Evolutionary conservation across 164 flowering plant species (phyloP), one percentile per base, ranked within the genome.

Genomic region (Sedum album): DNA sequence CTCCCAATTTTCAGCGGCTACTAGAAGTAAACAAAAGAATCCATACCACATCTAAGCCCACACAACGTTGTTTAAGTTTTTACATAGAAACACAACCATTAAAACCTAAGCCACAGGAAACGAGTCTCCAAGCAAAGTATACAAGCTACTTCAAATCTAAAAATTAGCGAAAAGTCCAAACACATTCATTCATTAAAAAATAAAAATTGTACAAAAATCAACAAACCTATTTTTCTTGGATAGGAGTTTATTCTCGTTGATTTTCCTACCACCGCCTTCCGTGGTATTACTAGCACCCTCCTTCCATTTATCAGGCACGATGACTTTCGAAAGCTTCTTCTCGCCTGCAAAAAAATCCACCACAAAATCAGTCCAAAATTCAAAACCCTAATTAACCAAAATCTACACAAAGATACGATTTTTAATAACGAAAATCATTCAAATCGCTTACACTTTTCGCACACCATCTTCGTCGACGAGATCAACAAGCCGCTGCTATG

Each of bases 271-370:
- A 25, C 99, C 99, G 62, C 89, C 81, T 79, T 94, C 99, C 25
- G 78, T 91, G 66, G 95, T 88, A 76, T 94, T 94, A 82, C 85
- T 85, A 26, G 99, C 97, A 0, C 99, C 99, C 73, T 88, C 99
- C 76, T 94, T 94, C 99, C 99, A 94, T 85, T 94, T 94, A 75
- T 94, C 97, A 14, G 97, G 99, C 15, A 91, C 97, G 23, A 94
- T 94, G 71, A 94, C 97, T 82, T 94, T 94, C 73, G 84, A 44
- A 15, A 94, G 73, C 82, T 94, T 94, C 93, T 94, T 86, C 82
- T 86, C 85, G 69, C 90, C 93, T 88, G 82, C 48, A 67, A 55
- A 67, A 63, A 63, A 57, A 53, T 21, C 28, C 17, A 20, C 48
- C 26, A 30, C n/a, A 53, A 51, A 26, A 36, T 35, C n/a, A 6